phyloP scores from a whole-genome alignment of 306 rosid genomes.

The Alnus rubra region DNA sequence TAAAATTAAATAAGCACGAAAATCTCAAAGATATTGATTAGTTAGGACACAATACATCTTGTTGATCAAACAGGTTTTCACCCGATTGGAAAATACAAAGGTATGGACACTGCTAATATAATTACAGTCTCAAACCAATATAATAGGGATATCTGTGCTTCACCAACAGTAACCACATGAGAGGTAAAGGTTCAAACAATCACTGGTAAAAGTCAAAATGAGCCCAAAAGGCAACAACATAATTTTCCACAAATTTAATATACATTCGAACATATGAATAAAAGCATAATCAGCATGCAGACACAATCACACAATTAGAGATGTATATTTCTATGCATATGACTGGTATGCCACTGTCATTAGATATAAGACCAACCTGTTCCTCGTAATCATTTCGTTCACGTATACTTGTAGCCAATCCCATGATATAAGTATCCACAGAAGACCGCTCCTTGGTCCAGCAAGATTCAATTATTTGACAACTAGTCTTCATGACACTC shows the following conservation, averaged over 20 bases:
- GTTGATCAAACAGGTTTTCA: slow-evolving; percentile 18
- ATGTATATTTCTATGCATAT: too few relatives aligned
- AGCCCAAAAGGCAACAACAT: too few relatives aligned
- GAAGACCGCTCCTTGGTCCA: slow-evolving; percentile 97
- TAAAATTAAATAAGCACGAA: slow-evolving; percentile 24
- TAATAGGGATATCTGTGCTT: not conserved
- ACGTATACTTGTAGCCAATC: slow-evolving; percentile 93
- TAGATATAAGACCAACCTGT: slow-evolving; percentile 55
- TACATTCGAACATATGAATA: too few relatives aligned
- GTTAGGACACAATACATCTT: slow-evolving; percentile 10
- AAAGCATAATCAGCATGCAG: too few relatives aligned
- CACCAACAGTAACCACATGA: not conserved
- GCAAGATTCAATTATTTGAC: slow-evolving; percentile 88
- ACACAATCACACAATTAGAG: too few relatives aligned
- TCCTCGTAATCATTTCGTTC: slow-evolving; percentile 89
- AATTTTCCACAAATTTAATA: too few relatives aligned
- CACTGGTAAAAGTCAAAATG: too few relatives aligned
- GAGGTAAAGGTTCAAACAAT: not conserved
- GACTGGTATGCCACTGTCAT: too few relatives aligned
- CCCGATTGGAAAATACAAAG: not conserved
- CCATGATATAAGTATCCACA: slow-evolving; percentile 94
- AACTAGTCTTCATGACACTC: slow-evolving; percentile 81
- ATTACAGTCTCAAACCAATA: not conserved
- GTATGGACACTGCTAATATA: not conserved
- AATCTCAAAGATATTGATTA: not conserved